These are phyloP conservation scores for Yamadazyma phyllophila DNA, from an alignment of 805 yeast species.

Conservation along the genomic window DNA sequence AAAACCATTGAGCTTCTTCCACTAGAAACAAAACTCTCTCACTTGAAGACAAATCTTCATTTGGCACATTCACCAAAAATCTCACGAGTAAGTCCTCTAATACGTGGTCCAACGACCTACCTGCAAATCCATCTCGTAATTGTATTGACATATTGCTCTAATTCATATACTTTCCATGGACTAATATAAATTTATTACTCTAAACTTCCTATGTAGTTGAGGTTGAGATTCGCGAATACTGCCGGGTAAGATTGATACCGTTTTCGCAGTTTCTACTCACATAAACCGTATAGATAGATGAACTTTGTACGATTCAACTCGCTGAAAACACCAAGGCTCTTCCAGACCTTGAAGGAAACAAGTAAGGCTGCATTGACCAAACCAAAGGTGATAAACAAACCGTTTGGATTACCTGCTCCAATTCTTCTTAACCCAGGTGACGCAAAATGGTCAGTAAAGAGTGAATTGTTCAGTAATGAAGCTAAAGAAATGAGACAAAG, in stretches of 20 bases:
- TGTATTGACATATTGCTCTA: conserved; percentile 53
- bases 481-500: conserved; percentile 39
- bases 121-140: conserved; percentile 52
- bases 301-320: conserved; percentile 9
- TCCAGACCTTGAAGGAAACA: conserved; percentile 35
- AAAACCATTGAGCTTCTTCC: conserved; percentile 99
- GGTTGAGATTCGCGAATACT: neutral
- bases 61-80: conserved; percentile 87
- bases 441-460: conserved; percentile 17
- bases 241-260: conserved; percentile 8
- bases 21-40: conserved; percentile 87
- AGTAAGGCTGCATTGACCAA: conserved; percentile 38
- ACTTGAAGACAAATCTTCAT: conserved; percentile 79
- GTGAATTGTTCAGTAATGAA: conserved; percentile 29
- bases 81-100: conserved; percentile 86
- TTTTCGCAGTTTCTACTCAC: neutral
- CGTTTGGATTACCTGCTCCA: conserved; percentile 38
- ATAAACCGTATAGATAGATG: neutral
- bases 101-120: conserved; percentile 67
- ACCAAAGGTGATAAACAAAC: conserved; percentile 30
- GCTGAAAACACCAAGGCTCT: conserved; percentile 30
- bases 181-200: neutral
- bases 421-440: conserved; percentile 24
- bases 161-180: neutral
- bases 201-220: neutral